Evolutionary conservation across 768 basidiomycete genomes (phyloP).

Genomic region (Tulasnella sp.): DNA sequence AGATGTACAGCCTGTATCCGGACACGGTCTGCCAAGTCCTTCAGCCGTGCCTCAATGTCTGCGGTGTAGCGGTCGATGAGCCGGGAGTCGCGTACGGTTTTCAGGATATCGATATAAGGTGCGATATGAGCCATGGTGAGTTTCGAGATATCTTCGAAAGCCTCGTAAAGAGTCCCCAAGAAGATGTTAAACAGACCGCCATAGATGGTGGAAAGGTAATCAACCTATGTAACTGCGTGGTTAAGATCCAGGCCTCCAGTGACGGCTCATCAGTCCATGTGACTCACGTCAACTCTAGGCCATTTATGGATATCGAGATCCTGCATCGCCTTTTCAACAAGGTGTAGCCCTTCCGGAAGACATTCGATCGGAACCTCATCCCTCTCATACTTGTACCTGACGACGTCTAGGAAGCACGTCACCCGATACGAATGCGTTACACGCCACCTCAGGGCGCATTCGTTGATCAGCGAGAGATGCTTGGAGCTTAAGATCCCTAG

Average conservation of each 20-base stretch:
- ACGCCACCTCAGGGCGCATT: slow-evolving; percentile 84
- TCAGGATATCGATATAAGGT: slow-evolving; percentile 54
- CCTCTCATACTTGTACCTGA: slow-evolving; percentile 77
- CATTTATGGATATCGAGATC: slow-evolving; percentile 67
- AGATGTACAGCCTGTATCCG: slow-evolving; percentile 46
- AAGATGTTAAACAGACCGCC: slow-evolving; percentile 76
- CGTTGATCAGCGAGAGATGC: slow-evolving; percentile 75
- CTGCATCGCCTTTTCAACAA: slow-evolving; percentile 54
- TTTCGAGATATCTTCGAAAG: slow-evolving; percentile 63
- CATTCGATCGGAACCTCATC: slow-evolving; percentile 91
- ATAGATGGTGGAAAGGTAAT: slow-evolving; percentile 56
- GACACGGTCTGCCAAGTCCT: slow-evolving; percentile 56
- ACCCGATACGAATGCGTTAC: slow-evolving; percentile 69
- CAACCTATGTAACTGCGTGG: too few relatives aligned
- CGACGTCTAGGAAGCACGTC: slow-evolving; percentile 72
- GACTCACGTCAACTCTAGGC: slow-evolving; percentile 71
- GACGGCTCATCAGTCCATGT: slow-evolving; percentile 5
- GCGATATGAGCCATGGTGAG: slow-evolving; percentile 61
- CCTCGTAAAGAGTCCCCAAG: slow-evolving; percentile 71
- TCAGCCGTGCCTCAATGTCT: slow-evolving; percentile 54
- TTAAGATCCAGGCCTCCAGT: too few relatives aligned
- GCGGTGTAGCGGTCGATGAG: slow-evolving; percentile 63
- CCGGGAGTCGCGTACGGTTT: slow-evolving; percentile 56
- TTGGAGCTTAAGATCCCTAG: slow-evolving; percentile 72
- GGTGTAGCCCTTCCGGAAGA: slow-evolving; percentile 76